Conservation (phyloP, 176 grass and related monocot species). For the Saccharum officinarum region DNA sequence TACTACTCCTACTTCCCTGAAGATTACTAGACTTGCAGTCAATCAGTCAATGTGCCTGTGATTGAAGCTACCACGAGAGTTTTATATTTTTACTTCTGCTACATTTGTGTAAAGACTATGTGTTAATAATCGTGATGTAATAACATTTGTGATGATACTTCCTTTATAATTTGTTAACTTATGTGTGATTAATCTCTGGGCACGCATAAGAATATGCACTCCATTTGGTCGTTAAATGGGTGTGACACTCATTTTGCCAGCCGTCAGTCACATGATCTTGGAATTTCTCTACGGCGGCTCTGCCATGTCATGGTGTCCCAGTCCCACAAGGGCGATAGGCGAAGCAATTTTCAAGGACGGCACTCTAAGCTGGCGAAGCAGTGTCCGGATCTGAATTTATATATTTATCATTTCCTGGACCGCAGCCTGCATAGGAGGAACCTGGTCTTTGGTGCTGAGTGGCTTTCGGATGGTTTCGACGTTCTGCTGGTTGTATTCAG, state of each 20-base stretch:
- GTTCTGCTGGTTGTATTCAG: neutral
- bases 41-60: too few relatives aligned
- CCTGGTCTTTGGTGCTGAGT: neutral
- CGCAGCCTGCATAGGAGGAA: neutral
- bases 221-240: too few relatives aligned
- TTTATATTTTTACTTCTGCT: too few relatives aligned
- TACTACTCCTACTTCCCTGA: too few relatives aligned
- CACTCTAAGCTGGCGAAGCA: neutral
- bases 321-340: neutral
- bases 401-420: neutral
- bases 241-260: neutral
- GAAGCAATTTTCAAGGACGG: neutral
- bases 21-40: too few relatives aligned
- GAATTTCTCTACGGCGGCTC: neutral
- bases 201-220: too few relatives aligned
- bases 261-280: conserved; percentile 25
- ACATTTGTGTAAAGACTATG: too few relatives aligned
- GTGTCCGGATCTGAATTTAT: neutral
- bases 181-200: too few relatives aligned
- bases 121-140: too few relatives aligned
- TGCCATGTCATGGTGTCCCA: conserved; percentile 1
- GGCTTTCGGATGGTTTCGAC: neutral
- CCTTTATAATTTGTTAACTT: too few relatives aligned
- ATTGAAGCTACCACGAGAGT: too few relatives aligned
- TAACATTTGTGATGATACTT: too few relatives aligned